Base-by-base conservation (phyloP, 2,329 filamentous ascomycete species). In the Apiospora malaysiana region DNA sequence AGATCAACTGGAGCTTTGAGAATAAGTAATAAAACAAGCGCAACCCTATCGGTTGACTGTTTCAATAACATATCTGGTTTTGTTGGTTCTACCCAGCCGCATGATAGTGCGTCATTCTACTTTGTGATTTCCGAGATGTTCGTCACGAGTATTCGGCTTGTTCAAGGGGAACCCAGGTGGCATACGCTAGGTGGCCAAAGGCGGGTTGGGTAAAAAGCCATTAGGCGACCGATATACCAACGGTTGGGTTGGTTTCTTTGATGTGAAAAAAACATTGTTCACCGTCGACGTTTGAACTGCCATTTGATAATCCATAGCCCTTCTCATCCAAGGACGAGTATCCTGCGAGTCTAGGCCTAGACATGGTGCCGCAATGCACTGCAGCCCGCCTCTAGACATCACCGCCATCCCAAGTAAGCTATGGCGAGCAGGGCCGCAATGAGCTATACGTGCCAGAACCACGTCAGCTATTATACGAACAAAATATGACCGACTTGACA, bases 21-120 rank as follows among this genome's bases (percentile, higher is more conserved):
- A 63, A 40, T 27, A 63, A 63, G 56, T 63, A 40, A 63, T 63
- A 63, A 63, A n/a, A 40, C 56, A 40, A 40, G 21, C 32, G 32
- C 56, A 63, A 63, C 56, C 56, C 5, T 40, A 2, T 5, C 4
- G 56, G 56, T 63, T 63, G 56, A 9, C 18, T 63, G 32, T 5
- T 63, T 63, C 27, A 63, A 63, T 10, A 32, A 63, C 21, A 63
- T 6, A 63, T 14, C 56, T n/a, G 16, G 1, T 59, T 8, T 37
- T 21, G 8, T n/a, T 59, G 8, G 18, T 14, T 23, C 40, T 40
- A 32, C 9, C 4, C 14, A 18, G 21, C 21, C 18, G 27, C 21
- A 9, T 63, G 2, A 6, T 23, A 21, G 21, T 63, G 10, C 9
- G 12, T 37, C 12, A 2, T 7, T 40, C 21, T 40, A 21, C 3